Conservation (phyloP, 2,329 filamentous ascomycete species). For the Bipolaris bicolor region DNA sequence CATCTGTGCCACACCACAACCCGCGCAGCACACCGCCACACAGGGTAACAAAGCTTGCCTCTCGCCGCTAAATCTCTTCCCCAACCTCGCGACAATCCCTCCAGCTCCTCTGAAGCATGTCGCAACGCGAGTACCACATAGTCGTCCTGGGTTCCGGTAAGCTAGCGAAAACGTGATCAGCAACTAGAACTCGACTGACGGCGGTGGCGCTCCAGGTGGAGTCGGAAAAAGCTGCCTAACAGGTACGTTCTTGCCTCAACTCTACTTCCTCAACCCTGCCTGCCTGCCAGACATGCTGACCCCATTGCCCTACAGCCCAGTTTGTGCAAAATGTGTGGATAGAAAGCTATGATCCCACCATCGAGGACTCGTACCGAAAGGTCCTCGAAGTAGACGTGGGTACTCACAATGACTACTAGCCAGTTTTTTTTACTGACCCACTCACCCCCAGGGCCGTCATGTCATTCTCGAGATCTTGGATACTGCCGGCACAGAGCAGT, state of each 20-base stretch:
- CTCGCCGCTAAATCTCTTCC: conserved; percentile 17
- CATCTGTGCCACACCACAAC: conserved; percentile 35
- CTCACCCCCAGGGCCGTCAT: conserved; percentile 72
- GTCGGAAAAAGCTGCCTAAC: conserved; percentile 93
- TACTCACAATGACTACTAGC: conserved; percentile 28
- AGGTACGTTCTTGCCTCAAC: conserved; percentile 60
- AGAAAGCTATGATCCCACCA: conserved; percentile 71
- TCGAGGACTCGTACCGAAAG: conserved; percentile 67
- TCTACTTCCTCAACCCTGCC: not conserved
- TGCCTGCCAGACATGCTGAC: conserved; percentile 21
- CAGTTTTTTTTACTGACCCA: conserved; percentile 19
- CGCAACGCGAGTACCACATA: conserved; percentile 53
- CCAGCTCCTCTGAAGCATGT: conserved; percentile 37
- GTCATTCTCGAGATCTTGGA: conserved; percentile 91
- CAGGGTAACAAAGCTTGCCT: conserved; percentile 23
- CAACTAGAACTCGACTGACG: conserved; percentile 32
- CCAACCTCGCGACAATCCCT: conserved; percentile 17
- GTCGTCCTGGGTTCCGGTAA: conserved; percentile 52
- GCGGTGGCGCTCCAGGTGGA: conserved; percentile 65
- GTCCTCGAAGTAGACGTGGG: conserved; percentile 79
- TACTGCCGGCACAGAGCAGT: conserved; percentile 90
- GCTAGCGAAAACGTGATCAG: conserved; percentile 24
- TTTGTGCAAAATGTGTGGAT: conserved; percentile 96
- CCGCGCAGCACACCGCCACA: conserved; percentile 26
- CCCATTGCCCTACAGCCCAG: conserved; percentile 62